Percentiles rank a stretch among this genome's conserved stretches.
Conservation (phyloP, 305 asterid species). For the Nicotiana rustica region DNA sequence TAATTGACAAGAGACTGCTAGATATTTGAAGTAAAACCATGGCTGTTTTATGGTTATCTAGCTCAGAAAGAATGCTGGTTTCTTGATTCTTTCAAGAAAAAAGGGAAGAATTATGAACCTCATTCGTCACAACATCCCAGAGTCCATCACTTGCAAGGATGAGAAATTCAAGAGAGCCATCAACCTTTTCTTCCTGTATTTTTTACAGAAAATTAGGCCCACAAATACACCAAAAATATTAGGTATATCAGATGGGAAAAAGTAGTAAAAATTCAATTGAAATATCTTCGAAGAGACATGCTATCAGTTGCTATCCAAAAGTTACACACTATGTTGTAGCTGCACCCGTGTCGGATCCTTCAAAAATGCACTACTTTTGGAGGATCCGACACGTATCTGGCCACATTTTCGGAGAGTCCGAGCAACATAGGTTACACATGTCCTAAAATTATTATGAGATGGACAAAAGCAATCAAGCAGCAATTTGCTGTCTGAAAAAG, state of each 20-base stretch:
- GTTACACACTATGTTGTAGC: no score
- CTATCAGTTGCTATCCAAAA: constrained; percentile 2
- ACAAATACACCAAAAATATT: background rate
- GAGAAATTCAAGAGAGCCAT: constrained; percentile 82
- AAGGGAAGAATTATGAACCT: constrained; percentile 50
- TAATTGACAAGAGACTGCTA: background rate
- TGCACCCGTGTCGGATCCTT: no score
- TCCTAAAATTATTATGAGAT: background rate
- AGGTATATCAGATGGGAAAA: background rate
- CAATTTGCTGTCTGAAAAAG: background rate
- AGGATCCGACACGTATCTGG: no score
- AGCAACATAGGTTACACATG: no score
- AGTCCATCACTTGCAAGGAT: constrained; percentile 96
- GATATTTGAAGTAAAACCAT: background rate
- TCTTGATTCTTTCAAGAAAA: background rate
- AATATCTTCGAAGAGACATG: background rate
- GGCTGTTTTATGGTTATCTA: background rate
- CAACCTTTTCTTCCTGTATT: constrained; percentile 81
- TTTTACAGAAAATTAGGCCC: constrained; percentile 24
- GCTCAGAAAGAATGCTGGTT: background rate
- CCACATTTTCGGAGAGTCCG: no score
- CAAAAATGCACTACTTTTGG: no score
- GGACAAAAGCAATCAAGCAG: background rate
- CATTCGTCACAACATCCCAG: constrained; percentile 90
- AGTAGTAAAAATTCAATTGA: background rate